Percentiles rank a stretch among this genome's conserved stretches.
Conservation (phyloP, 352 stramenopile genomes). For the Globisporangium canariense region DNA sequence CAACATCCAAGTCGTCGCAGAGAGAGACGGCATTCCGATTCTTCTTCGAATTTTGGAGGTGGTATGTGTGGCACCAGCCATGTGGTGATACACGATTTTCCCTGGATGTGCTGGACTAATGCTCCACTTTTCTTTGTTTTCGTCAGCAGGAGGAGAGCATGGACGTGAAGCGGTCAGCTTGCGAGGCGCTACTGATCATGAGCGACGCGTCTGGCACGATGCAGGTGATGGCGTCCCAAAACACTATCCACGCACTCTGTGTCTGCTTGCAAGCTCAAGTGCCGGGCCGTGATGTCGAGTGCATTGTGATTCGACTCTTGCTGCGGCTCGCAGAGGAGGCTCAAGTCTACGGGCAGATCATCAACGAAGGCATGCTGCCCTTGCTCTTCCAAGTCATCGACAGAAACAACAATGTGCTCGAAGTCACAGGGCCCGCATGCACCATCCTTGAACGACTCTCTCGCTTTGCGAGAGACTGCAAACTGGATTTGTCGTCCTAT, state of each 20-base stretch:
- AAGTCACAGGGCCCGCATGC: constrained; percentile 46
- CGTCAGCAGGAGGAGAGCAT: constrained; percentile 22
- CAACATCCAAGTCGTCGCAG: constrained; percentile 29
- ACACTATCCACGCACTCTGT: constrained; percentile 34
- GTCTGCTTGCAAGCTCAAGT: constrained; percentile 29
- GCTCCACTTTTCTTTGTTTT: neutral
- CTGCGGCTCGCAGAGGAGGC: constrained; percentile 31
- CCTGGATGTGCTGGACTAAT: neutral
- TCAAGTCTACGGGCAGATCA: constrained; percentile 48
- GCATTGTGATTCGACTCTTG: constrained; percentile 32
- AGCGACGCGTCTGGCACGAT: constrained; percentile 33
- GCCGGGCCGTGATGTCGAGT: constrained; percentile 27
- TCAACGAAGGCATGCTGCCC: constrained; percentile 48
- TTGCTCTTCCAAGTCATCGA: constrained; percentile 57
- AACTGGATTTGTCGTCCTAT: constrained; percentile 53
- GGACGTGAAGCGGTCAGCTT: constrained; percentile 39
- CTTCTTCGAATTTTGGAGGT: constrained; percentile 32
- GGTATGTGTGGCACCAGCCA: constrained; percentile 13
- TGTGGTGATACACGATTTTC: too few relatives aligned
- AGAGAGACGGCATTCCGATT: constrained; percentile 27
- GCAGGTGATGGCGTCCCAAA: constrained; percentile 40
- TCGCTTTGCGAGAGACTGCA: constrained; percentile 49
- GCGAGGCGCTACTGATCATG: constrained; percentile 37
- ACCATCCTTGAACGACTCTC: constrained; percentile 72
- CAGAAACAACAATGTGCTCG: constrained; percentile 43